phyloP scores from a whole-genome alignment of 2,329 filamentous ascomycete genomes.

The Arthrobotrys sinensis region DNA sequence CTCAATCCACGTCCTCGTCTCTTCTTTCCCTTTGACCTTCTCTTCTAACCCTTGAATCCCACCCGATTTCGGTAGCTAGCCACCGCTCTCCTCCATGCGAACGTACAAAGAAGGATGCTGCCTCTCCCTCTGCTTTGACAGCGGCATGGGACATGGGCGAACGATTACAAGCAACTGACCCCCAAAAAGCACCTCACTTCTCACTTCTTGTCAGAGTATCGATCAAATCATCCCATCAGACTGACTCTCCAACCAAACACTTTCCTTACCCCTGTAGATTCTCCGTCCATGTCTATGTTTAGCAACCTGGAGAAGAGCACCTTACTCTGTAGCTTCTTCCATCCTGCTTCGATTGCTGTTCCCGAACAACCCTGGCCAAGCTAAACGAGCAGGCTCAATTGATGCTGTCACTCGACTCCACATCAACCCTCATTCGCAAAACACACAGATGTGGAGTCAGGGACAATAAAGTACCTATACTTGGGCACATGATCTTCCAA shows the following conservation, averaged over 20 bases:
- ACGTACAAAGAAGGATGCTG: constrained; percentile 55
- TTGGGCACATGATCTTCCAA: constrained; percentile 35
- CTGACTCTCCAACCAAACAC: constrained; percentile 17
- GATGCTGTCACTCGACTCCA: constrained; percentile 58
- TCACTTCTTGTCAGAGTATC: constrained; percentile 29
- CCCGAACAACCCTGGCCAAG: constrained; percentile 51
- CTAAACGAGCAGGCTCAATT: constrained; percentile 57
- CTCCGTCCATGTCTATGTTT: constrained; percentile 53
- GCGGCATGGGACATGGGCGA: constrained; percentile 47
- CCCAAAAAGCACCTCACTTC: constrained; percentile 36
- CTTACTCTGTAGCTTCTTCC: constrained; percentile 57
- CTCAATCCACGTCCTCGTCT: constrained; percentile 41
- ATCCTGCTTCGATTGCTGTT: constrained; percentile 58
- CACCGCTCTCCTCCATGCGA: constrained; percentile 46
- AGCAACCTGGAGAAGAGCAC: constrained; percentile 49
- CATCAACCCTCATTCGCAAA: constrained; percentile 39
- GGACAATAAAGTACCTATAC: constrained; percentile 53
- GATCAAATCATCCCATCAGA: constrained; percentile 50
- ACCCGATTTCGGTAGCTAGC: constrained; percentile 59
- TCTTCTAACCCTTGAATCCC: constrained; percentile 43
- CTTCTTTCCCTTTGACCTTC: constrained; percentile 57
- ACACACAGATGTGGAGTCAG: constrained; percentile 45
- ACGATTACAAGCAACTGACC: constrained; percentile 34
- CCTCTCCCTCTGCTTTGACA: constrained; percentile 38
- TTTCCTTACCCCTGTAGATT: constrained; percentile 34